phyloP scores from a whole-genome alignment of 345 rosid species.

The Nephelium lappaceum region DNA sequence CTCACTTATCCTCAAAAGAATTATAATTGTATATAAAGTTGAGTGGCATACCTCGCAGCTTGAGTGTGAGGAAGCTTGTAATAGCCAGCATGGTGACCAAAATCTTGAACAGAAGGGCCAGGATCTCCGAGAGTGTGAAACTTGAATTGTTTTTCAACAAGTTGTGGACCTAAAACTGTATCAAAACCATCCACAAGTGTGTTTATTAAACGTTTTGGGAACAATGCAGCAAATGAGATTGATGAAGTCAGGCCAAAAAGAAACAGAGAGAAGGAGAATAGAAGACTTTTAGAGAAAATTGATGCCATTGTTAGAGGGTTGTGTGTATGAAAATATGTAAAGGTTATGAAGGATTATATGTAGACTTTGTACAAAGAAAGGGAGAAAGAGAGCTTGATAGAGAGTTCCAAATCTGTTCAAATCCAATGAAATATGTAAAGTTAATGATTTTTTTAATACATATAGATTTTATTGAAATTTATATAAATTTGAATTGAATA shows the following conservation, averaged over 20 bases:
- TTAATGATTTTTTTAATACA: too few relatives aligned
- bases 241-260: constrained; percentile 2
- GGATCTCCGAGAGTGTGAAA: constrained; percentile 33
- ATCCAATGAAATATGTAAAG: too few relatives aligned
- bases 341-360: constrained; percentile 2
- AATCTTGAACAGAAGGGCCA: constrained; percentile 56
- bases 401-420: background rate
- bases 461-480: too few relatives aligned
- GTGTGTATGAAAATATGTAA: background rate
- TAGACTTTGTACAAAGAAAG: background rate
- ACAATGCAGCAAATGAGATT: constrained; percentile 30
- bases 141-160: constrained; percentile 46
- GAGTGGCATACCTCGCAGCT: constrained; percentile 53
- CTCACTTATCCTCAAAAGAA: too few relatives aligned
- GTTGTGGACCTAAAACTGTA: constrained; percentile 7
- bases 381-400: background rate
- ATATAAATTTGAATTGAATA: too few relatives aligned
- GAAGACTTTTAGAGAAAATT: background rate
- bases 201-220: constrained; percentile 42
- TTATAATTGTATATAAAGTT: too few relatives aligned
- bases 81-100: constrained; percentile 87
- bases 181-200: constrained; percentile 8
- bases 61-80: constrained; percentile 64
- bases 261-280: background rate
- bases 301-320: constrained; percentile 21